Evolutionary conservation across 805 yeast species (phyloP).

Genomic region (Starmera caribaea): DNA sequence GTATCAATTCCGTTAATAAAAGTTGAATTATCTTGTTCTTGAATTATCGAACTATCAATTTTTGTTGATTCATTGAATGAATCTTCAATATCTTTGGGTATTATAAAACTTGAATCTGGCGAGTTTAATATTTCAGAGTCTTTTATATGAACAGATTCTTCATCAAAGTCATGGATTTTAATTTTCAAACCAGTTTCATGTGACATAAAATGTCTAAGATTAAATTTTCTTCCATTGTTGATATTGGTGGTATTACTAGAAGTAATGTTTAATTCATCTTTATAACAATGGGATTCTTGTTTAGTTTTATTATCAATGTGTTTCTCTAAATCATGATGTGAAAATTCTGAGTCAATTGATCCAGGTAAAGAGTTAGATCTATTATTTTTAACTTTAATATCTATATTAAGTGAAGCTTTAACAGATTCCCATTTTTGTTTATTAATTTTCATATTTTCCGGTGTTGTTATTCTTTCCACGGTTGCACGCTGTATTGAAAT

Average conservation of each 20-base stretch:
- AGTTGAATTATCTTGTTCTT: not conserved
- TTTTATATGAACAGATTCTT: constrained; percentile 5
- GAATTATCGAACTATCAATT: not conserved
- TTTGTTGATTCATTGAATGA: not conserved
- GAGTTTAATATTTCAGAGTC: constrained; percentile 9
- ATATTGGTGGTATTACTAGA: too few species aligned
- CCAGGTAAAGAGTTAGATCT: constrained; percentile 5
- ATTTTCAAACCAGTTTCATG: constrained; percentile 17
- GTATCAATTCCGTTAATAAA: not conserved
- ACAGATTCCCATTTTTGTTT: too few species aligned
- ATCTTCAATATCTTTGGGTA: not conserved
- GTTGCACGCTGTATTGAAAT: too few species aligned
- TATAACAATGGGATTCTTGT: not conserved
- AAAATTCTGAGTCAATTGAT: not conserved
- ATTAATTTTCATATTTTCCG: too few species aligned
- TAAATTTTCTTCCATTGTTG: constrained; percentile 4
- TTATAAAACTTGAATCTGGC: constrained; percentile 1
- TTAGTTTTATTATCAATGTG: too few species aligned
- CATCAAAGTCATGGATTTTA: not conserved
- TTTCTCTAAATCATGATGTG: not conserved
- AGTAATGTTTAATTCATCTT: too few species aligned
- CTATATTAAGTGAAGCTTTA: too few species aligned
- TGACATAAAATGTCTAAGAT: constrained; percentile 17
- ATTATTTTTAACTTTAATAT: not conserved
- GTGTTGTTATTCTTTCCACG: too few species aligned